Conservation (phyloP, 495 filamentous ascomycete genomes). For the Aspergillus funiculosus region DNA sequence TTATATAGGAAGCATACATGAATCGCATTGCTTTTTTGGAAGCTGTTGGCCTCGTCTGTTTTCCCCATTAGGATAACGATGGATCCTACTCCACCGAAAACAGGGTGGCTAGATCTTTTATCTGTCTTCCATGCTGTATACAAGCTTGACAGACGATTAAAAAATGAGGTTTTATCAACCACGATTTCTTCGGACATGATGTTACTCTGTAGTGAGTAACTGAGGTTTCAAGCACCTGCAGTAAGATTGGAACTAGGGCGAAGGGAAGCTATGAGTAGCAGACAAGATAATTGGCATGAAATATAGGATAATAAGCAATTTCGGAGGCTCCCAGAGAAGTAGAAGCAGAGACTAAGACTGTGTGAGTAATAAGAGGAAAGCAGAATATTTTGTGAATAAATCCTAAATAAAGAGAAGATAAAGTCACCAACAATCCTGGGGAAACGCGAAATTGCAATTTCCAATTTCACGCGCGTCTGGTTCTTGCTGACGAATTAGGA, state of each 20-base stretch:
- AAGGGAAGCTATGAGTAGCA: background rate
- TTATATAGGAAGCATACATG: conserved; percentile 57
- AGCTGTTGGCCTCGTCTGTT: conserved; percentile 75
- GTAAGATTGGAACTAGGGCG: background rate
- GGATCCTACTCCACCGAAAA: conserved; percentile 78
- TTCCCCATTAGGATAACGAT: conserved; percentile 91
- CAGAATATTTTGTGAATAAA: background rate
- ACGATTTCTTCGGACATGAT: conserved; percentile 64
- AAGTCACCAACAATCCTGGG: background rate
- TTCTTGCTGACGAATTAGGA: background rate
- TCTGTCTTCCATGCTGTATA: conserved; percentile 90
- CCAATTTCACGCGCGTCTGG: conserved; percentile 3
- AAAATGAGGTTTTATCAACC: conserved; percentile 88
- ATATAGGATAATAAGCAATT: background rate
- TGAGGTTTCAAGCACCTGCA: conserved; percentile 4
- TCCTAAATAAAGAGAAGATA: background rate
- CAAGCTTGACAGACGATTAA: conserved; percentile 82
- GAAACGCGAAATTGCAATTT: conserved; percentile 2
- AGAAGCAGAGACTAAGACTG: background rate
- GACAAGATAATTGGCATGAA: background rate
- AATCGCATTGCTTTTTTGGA: conserved; percentile 91
- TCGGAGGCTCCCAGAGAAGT: background rate
- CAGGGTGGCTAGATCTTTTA: conserved; percentile 67
- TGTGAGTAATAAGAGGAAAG: too few species aligned
- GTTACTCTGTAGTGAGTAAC: conserved; percentile 17